phyloP scores from a whole-genome alignment of 2,329 filamentous ascomycete species.

The Fusarium clavum region DNA sequence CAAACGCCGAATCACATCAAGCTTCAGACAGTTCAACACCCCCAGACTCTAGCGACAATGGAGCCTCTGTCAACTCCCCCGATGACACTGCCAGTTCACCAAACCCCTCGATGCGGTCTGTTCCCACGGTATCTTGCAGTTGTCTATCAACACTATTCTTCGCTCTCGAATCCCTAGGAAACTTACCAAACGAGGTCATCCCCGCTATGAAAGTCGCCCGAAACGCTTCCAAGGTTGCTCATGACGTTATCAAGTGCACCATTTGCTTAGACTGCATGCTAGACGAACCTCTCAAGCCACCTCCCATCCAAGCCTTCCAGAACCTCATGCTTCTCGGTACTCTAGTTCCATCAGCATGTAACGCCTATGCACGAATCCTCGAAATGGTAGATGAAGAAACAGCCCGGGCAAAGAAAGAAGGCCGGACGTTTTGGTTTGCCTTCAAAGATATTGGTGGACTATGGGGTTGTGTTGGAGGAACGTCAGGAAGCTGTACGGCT shows the following conservation, averaged over 20 bases:
- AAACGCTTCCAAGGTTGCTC: constrained; percentile 60
- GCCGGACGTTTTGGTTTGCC: constrained; percentile 58
- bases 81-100: constrained; percentile 18
- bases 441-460: constrained; percentile 62
- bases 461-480: constrained; percentile 54
- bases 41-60: constrained; percentile 41
- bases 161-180: constrained; percentile 62
- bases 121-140: constrained; percentile 54
- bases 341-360: constrained; percentile 67
- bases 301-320: constrained; percentile 65
- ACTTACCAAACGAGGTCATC: constrained; percentile 58
- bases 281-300: constrained; percentile 50
- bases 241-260: constrained; percentile 64
- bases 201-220: constrained; percentile 62
- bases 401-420: constrained; percentile 56
- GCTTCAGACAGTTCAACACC: constrained; percentile 39
- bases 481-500: constrained; percentile 44
- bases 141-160: constrained; percentile 64
- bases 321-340: constrained; percentile 69
- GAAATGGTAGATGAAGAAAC: constrained; percentile 66
- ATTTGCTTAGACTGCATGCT: constrained; percentile 58
- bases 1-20: constrained; percentile 15
- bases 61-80: constrained; percentile 34
- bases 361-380: constrained; percentile 68
- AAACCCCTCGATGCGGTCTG: constrained; percentile 32